Conservation (phyloP, 75 land plant species). For the Pseudotsuga menziesii region DNA sequence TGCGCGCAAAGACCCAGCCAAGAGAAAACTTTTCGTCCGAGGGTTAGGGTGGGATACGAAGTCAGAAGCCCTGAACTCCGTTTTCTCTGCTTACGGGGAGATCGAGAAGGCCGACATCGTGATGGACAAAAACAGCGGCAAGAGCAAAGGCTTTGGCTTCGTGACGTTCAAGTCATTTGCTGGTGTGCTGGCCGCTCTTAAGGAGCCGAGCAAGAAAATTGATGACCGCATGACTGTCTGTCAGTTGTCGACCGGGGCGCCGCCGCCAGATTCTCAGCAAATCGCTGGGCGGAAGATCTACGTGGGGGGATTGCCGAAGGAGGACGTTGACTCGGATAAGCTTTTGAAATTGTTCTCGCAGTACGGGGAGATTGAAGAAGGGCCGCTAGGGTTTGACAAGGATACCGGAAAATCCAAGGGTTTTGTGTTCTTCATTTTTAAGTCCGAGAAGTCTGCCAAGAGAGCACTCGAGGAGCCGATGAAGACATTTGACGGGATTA, state of each 20-base stretch:
- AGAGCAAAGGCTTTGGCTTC: conserved; percentile 23
- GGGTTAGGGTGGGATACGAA: conserved; percentile 47
- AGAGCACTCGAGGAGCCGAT: conserved; percentile 25
- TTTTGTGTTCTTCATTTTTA: conserved; percentile 34
- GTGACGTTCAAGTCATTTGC: conserved; percentile 18
- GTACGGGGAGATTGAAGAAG: conserved; percentile 48
- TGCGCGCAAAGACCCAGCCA: conserved; percentile 28
- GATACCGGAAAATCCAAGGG: conserved; percentile 35
- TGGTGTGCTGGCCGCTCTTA: conserved; percentile 11
- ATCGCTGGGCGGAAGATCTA: conserved; percentile 10
- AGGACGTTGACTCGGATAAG: conserved; percentile 9
- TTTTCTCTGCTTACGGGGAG: conserved; percentile 37
- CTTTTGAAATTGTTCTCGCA: conserved; percentile 27
- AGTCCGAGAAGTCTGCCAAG: conserved; percentile 27
- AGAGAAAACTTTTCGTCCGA: conserved; percentile 44
- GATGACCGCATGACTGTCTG: conserved; percentile 13
- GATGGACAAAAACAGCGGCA: conserved; percentile 12
- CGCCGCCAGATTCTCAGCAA: neutral
- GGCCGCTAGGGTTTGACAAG: conserved; percentile 50
- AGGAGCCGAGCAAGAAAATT: conserved; percentile 25
- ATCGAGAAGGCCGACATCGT: conserved; percentile 19
- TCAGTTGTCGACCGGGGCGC: conserved; percentile 6
- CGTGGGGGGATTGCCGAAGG: conserved; percentile 6
- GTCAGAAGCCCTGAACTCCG: conserved; percentile 23
- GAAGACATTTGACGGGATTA: no score